These are phyloP conservation scores for Hippophae tibetana DNA, from an alignment of 306 rosid genomes.

Conservation along the genomic window DNA sequence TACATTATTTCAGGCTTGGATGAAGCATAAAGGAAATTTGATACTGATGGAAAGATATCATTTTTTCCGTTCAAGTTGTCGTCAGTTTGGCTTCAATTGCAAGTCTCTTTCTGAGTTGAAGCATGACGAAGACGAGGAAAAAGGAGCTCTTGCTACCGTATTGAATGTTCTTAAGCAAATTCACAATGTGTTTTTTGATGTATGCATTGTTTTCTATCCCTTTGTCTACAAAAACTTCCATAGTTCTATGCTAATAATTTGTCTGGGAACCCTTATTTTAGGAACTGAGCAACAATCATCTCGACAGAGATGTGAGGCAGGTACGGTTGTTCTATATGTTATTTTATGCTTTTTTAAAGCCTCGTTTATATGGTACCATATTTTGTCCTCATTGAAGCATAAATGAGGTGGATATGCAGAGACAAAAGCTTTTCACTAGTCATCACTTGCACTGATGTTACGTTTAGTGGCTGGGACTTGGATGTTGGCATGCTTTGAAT, in stretches of 20 bases:
- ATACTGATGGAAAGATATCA: conserved; percentile 89
- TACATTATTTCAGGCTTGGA: conserved; percentile 67
- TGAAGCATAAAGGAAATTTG: conserved; percentile 66
- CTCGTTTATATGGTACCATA: neutral
- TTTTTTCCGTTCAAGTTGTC: conserved; percentile 81
- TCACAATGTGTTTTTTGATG: conserved; percentile 63
- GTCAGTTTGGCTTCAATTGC: conserved; percentile 64
- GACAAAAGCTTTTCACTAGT: too few species aligned
- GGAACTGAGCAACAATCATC: conserved; percentile 43
- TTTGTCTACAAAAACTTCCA: conserved; percentile 1
- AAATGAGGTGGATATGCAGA: too few species aligned
- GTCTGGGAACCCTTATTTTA: conserved; percentile 27
- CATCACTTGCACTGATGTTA: too few species aligned
- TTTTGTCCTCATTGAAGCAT: neutral
- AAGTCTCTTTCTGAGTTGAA: conserved; percentile 63
- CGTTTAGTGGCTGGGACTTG: too few species aligned
- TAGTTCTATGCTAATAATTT: conserved; percentile 23
- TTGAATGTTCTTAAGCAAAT: conserved; percentile 62
- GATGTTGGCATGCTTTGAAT: too few species aligned
- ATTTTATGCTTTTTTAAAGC: neutral
- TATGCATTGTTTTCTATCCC: conserved; percentile 24
- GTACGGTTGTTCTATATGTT: conserved; percentile 21
- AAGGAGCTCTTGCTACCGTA: conserved; percentile 68
- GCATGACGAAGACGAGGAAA: conserved; percentile 68
- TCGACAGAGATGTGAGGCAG: conserved; percentile 74